These are phyloP conservation scores for Cyamopsis tetragonoloba DNA, from an alignment of 306 rosid species.

Conservation along the genomic window DNA sequence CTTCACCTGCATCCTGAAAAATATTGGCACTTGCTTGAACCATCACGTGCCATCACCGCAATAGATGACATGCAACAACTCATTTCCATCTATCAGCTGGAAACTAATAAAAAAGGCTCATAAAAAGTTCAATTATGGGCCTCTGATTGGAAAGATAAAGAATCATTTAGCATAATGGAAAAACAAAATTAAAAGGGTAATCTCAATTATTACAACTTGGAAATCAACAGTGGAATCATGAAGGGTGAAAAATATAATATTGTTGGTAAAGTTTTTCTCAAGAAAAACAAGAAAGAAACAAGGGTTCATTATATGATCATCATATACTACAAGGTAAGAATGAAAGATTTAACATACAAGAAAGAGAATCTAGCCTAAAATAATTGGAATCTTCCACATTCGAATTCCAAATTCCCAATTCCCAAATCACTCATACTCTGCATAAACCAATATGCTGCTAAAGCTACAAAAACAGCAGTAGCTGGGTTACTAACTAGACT, in stretches of 20 bases:
- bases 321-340: conserved; percentile 32
- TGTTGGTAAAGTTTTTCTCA: not conserved
- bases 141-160: conserved; percentile 33
- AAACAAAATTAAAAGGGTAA: not conserved
- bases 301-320: conserved; percentile 20
- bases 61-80: conserved; percentile 26
- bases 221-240: conserved; percentile 25
- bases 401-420: too few species aligned
- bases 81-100: conserved; percentile 12
- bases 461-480: conserved; percentile 37
- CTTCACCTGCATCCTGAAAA: conserved; percentile 6
- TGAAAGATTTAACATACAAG: conserved; percentile 32
- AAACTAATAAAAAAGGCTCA: conserved; percentile 26
- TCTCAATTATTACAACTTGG: conserved; percentile 17
- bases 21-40: conserved; percentile 10
- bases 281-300: conserved; percentile 21
- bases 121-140: conserved; percentile 27
- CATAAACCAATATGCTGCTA: conserved; percentile 37
- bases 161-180: not conserved
- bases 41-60: conserved; percentile 22
- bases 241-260: not conserved
- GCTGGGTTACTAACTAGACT: conserved; percentile 20
- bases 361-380: conserved; percentile 18
- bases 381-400: conserved; percentile 32
- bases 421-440: conserved; percentile 35